Conservation (phyloP, 441 rosid species). For the Populus hybrid region DNA sequence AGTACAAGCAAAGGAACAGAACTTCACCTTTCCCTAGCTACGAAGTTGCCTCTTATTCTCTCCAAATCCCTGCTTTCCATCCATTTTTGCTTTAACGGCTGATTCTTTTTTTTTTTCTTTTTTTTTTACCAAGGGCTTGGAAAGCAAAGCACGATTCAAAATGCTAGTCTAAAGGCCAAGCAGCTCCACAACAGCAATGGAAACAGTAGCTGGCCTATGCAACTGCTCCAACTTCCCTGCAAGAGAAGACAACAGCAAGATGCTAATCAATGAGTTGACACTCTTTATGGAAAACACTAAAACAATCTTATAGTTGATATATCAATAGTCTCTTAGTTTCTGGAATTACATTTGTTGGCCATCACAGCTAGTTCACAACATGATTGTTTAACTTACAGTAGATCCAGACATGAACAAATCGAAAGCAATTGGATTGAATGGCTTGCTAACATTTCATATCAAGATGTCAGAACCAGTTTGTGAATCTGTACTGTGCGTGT, state of each 20-base stretch:
- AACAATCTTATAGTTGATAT: not conserved
- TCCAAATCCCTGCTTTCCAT: not conserved
- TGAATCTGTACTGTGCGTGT: not conserved
- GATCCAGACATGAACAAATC: not conserved
- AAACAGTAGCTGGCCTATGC: not conserved
- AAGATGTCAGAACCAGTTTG: not conserved
- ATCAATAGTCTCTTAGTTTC: not conserved
- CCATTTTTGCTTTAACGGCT: not conserved
- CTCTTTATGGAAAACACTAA: not conserved
- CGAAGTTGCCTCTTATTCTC: slow-evolving; percentile 25
- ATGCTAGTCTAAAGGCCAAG: not conserved
- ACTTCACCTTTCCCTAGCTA: slow-evolving; percentile 29
- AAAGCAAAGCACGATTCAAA: not conserved
- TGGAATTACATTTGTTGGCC: not conserved
- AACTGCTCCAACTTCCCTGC: slow-evolving; percentile 22
- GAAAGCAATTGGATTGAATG: not conserved
- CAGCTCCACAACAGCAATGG: slow-evolving; percentile 10
- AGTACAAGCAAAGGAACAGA: slow-evolving; percentile 22
- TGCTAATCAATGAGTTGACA: not conserved
- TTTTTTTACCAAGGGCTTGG: not conserved
- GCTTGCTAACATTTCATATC: not conserved
- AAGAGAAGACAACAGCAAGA: not conserved
- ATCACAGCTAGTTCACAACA: not conserved
- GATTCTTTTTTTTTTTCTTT: not conserved
- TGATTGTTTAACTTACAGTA: not conserved